Base-by-base conservation (phyloP, 2,329 filamentous ascomycete genomes). In the Cytospora paraplurivora region DNA sequence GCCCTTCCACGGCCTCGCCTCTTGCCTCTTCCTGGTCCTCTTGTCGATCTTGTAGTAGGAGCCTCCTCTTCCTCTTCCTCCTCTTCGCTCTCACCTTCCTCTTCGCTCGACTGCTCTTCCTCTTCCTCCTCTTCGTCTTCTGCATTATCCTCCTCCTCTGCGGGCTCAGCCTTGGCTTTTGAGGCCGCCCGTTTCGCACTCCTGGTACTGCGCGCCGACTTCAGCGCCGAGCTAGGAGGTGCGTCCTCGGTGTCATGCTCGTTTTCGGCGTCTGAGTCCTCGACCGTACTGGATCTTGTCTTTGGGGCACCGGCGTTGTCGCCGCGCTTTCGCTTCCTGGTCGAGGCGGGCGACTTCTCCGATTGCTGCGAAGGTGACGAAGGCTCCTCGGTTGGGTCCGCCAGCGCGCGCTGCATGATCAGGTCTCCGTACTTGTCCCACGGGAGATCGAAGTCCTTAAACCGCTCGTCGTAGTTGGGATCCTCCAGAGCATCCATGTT, bases 401-500 rank as follows among this genome's bases (percentile, higher is more conserved):
- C 79, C 47, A 76, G 71, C 15, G 77, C 78, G 61, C 78, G 77
- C 55, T 77, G 76, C 74, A 79, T 75, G 71, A 82, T 84, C 62
- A 77, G 66, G 19, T 81, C 79, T 65, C 78, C 75, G 70, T 79
- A 84, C 1, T 81, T 76, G 17, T 71, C 71, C 10, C 71, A 70
- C 0, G 88, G 88, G 5, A 92, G 79, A 34, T 83, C 80, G 68
- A 92, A 92, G 33, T 89, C 85, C 60, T 85, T 81, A 72, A 88
- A 91, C 64, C 83, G 81, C 32, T 88, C 83, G 61, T 83, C 80
- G 21, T 83, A 81, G 37, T 81, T 79, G 41, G 85, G 85, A 38
- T 89, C 86, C 37, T 78, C 77, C 50, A 81, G 78, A 66, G 82
- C 81, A 56, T 81, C 78, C 66, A 79, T 77, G 67, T 81, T 80